A percentile compares a stretch with the other conserved stretches of the same genome.
Evolutionary conservation across 352 stramenopile species (phyloP).

Genomic region (Halophytophthora batemanensis): DNA sequence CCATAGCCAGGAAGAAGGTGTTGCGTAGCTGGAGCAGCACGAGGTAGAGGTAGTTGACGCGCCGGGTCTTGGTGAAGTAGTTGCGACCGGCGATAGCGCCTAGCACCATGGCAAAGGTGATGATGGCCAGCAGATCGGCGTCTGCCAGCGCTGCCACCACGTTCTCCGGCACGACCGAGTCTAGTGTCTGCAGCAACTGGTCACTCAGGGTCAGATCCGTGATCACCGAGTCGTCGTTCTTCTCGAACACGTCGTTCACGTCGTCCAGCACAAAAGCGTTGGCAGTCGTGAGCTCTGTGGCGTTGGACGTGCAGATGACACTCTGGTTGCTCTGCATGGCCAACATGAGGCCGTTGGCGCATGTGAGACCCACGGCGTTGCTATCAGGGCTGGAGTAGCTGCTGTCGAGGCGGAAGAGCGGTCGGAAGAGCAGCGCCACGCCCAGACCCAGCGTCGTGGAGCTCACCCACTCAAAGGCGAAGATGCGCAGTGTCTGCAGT

Average conservation of each 20-base stretch:
- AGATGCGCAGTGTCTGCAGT: conserved; percentile 62
- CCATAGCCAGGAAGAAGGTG: conserved; percentile 65
- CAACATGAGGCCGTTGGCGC: conserved; percentile 39
- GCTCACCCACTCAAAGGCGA: conserved; percentile 51
- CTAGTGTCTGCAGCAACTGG: conserved; percentile 58
- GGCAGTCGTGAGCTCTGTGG: conserved; percentile 16
- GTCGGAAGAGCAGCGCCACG: conserved; percentile 53
- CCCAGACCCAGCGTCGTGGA: conserved; percentile 47
- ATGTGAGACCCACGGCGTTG: conserved; percentile 51
- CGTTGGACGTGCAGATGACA: conserved; percentile 24
- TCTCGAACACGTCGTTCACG: conserved; percentile 47
- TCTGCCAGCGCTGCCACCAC: conserved; percentile 50
- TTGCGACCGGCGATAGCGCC: conserved; percentile 50
- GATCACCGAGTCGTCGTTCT: conserved; percentile 33
- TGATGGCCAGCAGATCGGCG: conserved; percentile 52
- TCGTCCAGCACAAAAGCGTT: conserved; percentile 47
- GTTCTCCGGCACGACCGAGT: conserved; percentile 62
- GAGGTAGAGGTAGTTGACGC: conserved; percentile 68
- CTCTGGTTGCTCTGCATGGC: conserved; percentile 24
- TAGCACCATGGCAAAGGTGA: conserved; percentile 70
- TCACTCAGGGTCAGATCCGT: conserved; percentile 50
- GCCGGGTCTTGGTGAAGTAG: conserved; percentile 57
- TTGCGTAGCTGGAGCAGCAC: conserved; percentile 65
- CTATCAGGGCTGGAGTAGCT: conserved; percentile 14
- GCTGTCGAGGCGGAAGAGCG: conserved; percentile 41